Percentiles rank a stretch among this genome's conserved stretches.
These are phyloP conservation scores for Erysimum cheiranthoides DNA, from an alignment of 345 rosid genomes.

Conservation along the genomic window DNA sequence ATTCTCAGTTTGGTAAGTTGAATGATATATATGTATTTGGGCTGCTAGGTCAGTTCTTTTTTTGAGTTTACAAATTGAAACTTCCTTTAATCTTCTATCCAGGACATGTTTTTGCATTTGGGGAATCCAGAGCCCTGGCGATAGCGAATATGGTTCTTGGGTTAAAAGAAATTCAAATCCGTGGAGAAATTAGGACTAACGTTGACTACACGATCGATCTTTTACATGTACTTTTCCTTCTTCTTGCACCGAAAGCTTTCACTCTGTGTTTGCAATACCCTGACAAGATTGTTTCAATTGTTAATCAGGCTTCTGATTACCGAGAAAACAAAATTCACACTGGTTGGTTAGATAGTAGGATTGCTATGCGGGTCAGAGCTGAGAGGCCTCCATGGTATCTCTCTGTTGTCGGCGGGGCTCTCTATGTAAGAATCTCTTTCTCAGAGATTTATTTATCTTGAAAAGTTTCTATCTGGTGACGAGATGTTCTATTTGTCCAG, in stretches of 20 bases:
- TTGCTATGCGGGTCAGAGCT: slow-evolving; percentile 99
- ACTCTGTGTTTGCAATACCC: slow-evolving; percentile 24
- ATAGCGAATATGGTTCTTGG: slow-evolving; percentile 99
- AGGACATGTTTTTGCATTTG: slow-evolving; percentile 99
- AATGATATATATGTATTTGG: not conserved
- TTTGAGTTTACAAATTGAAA: slow-evolving; percentile 29
- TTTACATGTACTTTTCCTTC: slow-evolving; percentile 71
- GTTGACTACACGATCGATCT: slow-evolving; percentile 98
- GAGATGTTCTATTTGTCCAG: slow-evolving; percentile 53
- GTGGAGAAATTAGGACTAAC: slow-evolving; percentile 97
- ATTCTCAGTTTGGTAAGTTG: slow-evolving; percentile 97
- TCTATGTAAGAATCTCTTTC: slow-evolving; percentile 69
- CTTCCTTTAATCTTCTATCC: slow-evolving; percentile 20
- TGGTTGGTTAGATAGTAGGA: slow-evolving; percentile 99
- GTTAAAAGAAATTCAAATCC: slow-evolving; percentile 97
- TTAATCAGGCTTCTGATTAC: slow-evolving; percentile 87
- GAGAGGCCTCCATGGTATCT: slow-evolving; percentile 99
- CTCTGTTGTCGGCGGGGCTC: slow-evolving; percentile 98
- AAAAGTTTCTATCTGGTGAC: slow-evolving; percentile 19
- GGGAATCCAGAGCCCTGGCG: slow-evolving; percentile 97
- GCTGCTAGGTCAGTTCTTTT: slow-evolving; percentile 24
- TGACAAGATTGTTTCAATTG: slow-evolving; percentile 40
- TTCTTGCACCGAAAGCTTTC: slow-evolving; percentile 17
- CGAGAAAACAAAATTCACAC: slow-evolving; percentile 97
- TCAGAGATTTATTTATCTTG: slow-evolving; percentile 13